Base-by-base conservation (phyloP, 345 rosid genomes). In the Gossypium herbaceum region DNA sequence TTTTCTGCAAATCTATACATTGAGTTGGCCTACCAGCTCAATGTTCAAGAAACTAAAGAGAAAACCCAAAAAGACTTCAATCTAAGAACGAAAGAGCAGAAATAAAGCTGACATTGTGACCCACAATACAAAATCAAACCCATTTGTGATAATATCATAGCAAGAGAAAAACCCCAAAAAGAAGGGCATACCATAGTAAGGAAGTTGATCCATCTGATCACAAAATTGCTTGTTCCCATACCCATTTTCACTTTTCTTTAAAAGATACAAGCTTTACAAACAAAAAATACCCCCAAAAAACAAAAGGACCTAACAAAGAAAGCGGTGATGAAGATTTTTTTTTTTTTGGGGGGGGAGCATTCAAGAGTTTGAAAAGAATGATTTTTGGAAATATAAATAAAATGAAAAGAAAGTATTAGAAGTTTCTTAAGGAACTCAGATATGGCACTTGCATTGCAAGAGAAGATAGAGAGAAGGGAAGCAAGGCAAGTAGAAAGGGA, bases 181-280 rank as follows among this genome's bases (percentile, higher is more conserved):
- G 43, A 59, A 63, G 59, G 71, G 70, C 81, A 73, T 83, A 94
- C 98, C 97, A 89, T 91, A 45, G 95, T 92, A 81, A 92, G 87
- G 71, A 94, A 91, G 83, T 94, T 94, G 79, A 92, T 87, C 97
- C 98, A 92, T 88, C 93, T 89, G 84, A 94, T 89, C 24, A 90
- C 86, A 74, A 92, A 90, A 80, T 87, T 90, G 84, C 98, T 94
- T 61, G 94, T 88, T 59, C 97, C 94, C 73, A 85, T 82, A 60
- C 97, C 98, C 96, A 92, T 88, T 81, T 78, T 48, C 12, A 50
- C 77, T 75, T 73, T 82, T 68, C 64, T 59, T 73, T 73, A 0
- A 13, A 7, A 22, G 13, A 1, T 47, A 25, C 57, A 17, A n/a
- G 44, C 64, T 52, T 58, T 74, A 56, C 29, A 16, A 66, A 51